Base-by-base conservation (phyloP, 768 basidiomycete species). In the Boletus edulis region DNA sequence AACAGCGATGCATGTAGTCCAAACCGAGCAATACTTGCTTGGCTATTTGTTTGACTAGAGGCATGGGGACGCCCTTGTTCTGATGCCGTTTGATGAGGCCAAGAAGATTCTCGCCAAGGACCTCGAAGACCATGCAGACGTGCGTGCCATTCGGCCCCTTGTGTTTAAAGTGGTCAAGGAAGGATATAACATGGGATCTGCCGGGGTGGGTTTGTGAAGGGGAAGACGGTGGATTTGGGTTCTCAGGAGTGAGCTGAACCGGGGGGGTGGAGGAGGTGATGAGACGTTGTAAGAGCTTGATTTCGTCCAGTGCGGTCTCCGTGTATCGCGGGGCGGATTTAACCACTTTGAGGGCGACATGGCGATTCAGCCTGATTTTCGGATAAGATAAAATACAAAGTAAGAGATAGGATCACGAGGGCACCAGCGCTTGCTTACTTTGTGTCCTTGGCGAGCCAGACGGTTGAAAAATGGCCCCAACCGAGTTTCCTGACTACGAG, bases 101-200 rank as follows among this genome's bases (percentile, higher is more conserved):
- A 3, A 98, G 83, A 3, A 99, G 78, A 69, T 96, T 98, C 75
- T 99, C 96, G 56, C 96, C 97, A 10, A 99, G 82, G 24, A 98
- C 97, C 72, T 99, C 97, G 66, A 98, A 98, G 14, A 97, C 94
- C 97, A 99, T 98, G 80, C 97, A 98, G 62, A 99, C 91, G 73
- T 99, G 97, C 15, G 83, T 87, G 37, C 97, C 97, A 70, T 99
- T 97, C 11, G 94, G 94, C 2, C 97, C 97, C 57, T 89, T 90
- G 74, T 98, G 97, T 27, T 87, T 83, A 72, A 99, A 99, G 70
- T 98, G 94, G 76, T 99, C 96, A 45, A 98, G 88, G 71, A 98
- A 93, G 14, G 90, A 91, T 71, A 99, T 95, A 72, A 98, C 96
- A 69, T 99, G 97, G 18, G 88, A 86, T 57, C 92, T 78, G 4